These are phyloP conservation scores for Tolypocladium paradoxum DNA, from an alignment of 2,329 filamentous ascomycete genomes.

Conservation along the genomic window DNA sequence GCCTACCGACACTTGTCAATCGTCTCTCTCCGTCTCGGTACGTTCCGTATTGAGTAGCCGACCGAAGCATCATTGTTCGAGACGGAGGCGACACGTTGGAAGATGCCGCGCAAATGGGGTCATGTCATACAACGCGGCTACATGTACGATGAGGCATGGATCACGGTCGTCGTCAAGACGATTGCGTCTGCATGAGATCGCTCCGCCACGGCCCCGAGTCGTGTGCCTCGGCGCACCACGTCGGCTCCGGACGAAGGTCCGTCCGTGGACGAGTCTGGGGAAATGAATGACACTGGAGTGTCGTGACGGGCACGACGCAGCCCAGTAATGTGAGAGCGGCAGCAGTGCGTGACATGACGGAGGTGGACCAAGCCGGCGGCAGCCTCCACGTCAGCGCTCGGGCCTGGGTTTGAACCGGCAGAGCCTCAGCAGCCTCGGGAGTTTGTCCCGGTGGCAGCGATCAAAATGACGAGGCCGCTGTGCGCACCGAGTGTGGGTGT, in stretches of 20 bases:
- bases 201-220: background rate
- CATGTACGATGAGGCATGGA: too few relatives aligned
- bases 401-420: background rate
- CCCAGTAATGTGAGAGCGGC: background rate
- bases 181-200: too few relatives aligned
- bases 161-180: too few relatives aligned
- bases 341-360: background rate
- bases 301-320: background rate
- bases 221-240: background rate
- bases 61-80: background rate
- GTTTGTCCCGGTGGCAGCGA: background rate
- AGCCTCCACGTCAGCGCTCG: background rate
- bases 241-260: background rate
- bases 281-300: background rate
- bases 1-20: background rate
- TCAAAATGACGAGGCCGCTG: background rate
- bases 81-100: background rate
- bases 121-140: background rate
- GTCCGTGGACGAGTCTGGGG: background rate
- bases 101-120: background rate
- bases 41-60: background rate
- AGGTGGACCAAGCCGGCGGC: background rate
- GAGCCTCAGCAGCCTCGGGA: background rate
- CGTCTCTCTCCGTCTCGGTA: background rate
- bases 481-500: too few relatives aligned